These are phyloP conservation scores for Tritrichomonas foetus DNA, from an alignment of 208 protist species.

Conservation along the genomic window DNA sequence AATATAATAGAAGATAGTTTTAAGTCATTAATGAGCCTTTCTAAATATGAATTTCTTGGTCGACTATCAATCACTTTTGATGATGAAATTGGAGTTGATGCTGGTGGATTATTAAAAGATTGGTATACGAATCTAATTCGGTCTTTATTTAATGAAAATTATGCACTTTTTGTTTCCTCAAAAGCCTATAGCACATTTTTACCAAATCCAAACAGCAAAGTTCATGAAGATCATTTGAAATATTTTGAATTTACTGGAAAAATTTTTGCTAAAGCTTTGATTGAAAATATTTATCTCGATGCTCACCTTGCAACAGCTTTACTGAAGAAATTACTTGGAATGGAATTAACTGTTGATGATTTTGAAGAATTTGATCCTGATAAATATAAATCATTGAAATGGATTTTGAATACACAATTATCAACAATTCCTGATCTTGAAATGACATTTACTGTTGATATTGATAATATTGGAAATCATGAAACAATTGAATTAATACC, in stretches of 20 bases:
- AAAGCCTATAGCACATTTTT: conserved; percentile 69
- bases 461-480: conserved; percentile 79
- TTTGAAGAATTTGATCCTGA: conserved; percentile 86
- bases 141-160: conserved; percentile 49
- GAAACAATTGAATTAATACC: conserved; percentile 80
- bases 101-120: conserved; percentile 47
- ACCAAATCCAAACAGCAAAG: conserved; percentile 82
- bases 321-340: conserved; percentile 92
- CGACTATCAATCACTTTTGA: conserved; percentile 33
- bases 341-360: conserved; percentile 76
- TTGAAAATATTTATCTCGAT: conserved; percentile 82
- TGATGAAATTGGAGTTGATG: conserved; percentile 51
- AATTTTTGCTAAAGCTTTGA: conserved; percentile 67
- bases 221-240: conserved; percentile 85
- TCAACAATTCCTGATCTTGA: conserved; percentile 61
- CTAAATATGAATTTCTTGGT: background rate
- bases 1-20: conserved; percentile 6
- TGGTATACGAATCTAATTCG: conserved; percentile 47
- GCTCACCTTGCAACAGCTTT: conserved; percentile 90
- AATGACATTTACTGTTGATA: conserved; percentile 81
- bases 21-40: background rate
- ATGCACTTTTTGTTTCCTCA: conserved; percentile 46
- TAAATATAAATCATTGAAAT: conserved; percentile 81
- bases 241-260: conserved; percentile 86
- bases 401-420: conserved; percentile 82